Base-by-base conservation (phyloP, 805 yeast species). In the Pichia cabralensis region DNA sequence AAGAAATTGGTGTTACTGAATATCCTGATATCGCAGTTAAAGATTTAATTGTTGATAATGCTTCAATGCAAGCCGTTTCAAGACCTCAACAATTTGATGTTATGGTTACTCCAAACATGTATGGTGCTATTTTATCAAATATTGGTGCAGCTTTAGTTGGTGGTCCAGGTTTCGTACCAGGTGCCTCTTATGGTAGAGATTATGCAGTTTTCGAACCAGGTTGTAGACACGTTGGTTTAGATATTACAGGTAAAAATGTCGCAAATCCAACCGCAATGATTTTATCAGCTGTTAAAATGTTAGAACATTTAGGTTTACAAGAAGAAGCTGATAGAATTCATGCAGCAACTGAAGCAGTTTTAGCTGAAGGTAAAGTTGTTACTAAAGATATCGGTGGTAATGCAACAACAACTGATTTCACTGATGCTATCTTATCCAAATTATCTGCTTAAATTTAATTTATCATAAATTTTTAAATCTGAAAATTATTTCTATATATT, bases 201-300 rank as follows among this genome's bases (percentile, higher is more conserved):
- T 80, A 80, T 62, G 97, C 97, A 38, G 94, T 89, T 43, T 89
- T 92, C 64, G 98, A 89, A 72, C 97, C 98, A 54, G 98, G 97
- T 67, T 88, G 96, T 69, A 83, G 98, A 74, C 97, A 88, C 70
- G 97, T 88, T 55, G 97, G 97, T 65, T 72, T 89, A 52, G 96
- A 89, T 64, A 83, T 92, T 61, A 73, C 83, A 71, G 96, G 95
- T 58, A 75, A 83, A 65, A 82, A 85, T 71, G 72, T 84, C 45
- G 97, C 97, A 46, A 89, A 89, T 77, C 98, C 98, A 60, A 84
- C 96, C 43, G 97, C 96, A 50, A 81, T 89, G 89, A 81, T 89
- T 53, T 71, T 92, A 55, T 84, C 96, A 40, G 74, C 95, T 30
- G 66, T 88, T 45, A 76, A 89, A 80, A 63, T 89, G 79, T 75